Evolutionary conservation across 352 stramenopile species (phyloP), one percentile per base, ranked within the genome.

Genomic region (Phytopythium boreale): DNA sequence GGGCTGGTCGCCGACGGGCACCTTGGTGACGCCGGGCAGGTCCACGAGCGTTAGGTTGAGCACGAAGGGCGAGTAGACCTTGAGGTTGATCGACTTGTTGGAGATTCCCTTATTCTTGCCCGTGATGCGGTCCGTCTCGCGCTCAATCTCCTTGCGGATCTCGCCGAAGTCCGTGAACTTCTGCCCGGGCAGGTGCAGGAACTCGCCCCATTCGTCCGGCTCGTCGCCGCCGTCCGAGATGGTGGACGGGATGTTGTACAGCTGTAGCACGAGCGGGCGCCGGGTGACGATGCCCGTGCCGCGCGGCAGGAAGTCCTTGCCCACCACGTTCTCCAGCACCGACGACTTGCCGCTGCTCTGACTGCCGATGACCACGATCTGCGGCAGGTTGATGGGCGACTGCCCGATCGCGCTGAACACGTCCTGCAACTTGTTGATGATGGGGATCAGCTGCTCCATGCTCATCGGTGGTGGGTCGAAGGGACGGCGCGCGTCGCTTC

Each of bases 351-450:
- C 97, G 61, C 86, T 97, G 47, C 91, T 98, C 76, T 99, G 97
- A 36, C 89, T 96, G 61, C 97, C 97, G 70, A 99, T 96, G 39
- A 99, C 97, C 24, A 98, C 97, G 74, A 99, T 99, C 81, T 99
- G 96, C 66, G 97, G 97, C 43, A 99, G 79, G 74, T 99, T 98
- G 57, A 99, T 93, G 24, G 93, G 89, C 55, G 87, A 92, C 76
- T 98, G 92, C 22, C 96, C 96, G 71, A 99, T 98, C 51, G 95
- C 93, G 56, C 80, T 97, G 77, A 99, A 99, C 37, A 99, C 97
- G 82, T 99, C 97, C 87, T 99, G 97, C 12, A 99, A 89, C 84
- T 99, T 99, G 76, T 99, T 99, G 67, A 99, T 98, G 69, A 99
- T 98, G 39, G 97, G 97, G 74, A 99, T 99, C 22, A 99, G 87